Evolutionary conservation across 768 basidiomycete genomes (phyloP), one percentile per base, ranked within the genome.

Genomic region (Lactifluus pinguis): DNA sequence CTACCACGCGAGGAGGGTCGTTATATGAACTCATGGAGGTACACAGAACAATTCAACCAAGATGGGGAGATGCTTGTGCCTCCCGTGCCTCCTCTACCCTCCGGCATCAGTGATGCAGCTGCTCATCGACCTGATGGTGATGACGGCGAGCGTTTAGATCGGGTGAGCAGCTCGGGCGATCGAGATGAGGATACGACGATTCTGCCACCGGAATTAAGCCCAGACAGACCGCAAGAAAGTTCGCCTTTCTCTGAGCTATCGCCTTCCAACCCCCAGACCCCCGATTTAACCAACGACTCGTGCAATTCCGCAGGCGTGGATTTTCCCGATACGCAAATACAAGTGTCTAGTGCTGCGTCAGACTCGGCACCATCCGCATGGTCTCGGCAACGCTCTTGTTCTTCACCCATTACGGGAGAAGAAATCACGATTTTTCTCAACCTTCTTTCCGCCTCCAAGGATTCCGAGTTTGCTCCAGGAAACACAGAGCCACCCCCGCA

Each of bases 231-330:
- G 17, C 42, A 53, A 14, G 62, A 36, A 45, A 47, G 50, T 25
- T 64, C 53, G 6, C 52, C 49, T 32, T 44, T 58, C 21, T 13
- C 51, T 7, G 65, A 64, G 39, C 14, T 47, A 39, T 19, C 42
- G 9, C 39, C 41, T 17, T 53, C 59, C 21, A 47, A 49, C n/a
- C 25, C 56, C 19, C 50, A 38, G 44, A 60, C 58, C 17, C 59
- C 65, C 6, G 65, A 66, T 4, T 34, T 55, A 14, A 38, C 49
- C 36, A 65, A 56, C 7, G 62, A 57, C 32, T 54, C 63, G 15
- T 25, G 50, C 38, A 57, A 48, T 49, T 55, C 56, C 25, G 42
- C 56, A 1, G 57, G 49, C 4, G 55, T 34, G n/a, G 25, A 25
- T 5, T 58, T 59, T 11, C 42, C 54, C 21, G 56, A 42, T 17